These are phyloP conservation scores for Penicillium ochrochloron DNA, from an alignment of 495 filamentous ascomycete genomes.

Conservation along the genomic window DNA sequence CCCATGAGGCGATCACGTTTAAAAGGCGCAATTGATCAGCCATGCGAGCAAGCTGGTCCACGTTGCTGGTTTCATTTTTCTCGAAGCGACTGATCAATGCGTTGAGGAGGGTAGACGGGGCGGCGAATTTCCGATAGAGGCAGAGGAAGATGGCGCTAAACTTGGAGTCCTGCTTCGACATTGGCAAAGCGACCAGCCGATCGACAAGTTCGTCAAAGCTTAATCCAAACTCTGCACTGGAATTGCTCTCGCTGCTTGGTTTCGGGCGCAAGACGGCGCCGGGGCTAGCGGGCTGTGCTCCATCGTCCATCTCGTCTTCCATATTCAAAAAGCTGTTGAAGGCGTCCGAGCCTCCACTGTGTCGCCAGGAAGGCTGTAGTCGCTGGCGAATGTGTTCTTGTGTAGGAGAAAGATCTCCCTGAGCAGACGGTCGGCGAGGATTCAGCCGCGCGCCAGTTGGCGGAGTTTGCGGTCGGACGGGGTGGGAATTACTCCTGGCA, in stretches of 20 bases:
- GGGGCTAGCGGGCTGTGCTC: conserved; percentile 36
- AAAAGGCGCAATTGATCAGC: conserved; percentile 82
- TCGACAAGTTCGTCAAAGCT: conserved; percentile 90
- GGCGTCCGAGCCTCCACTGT: conserved; percentile 48
- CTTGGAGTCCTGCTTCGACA: conserved; percentile 84
- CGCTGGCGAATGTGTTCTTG: conserved; percentile 41
- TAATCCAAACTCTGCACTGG: conserved; percentile 57
- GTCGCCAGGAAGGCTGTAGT: conserved; percentile 45
- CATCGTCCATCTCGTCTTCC: conserved; percentile 49
- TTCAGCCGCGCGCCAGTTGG: conserved; percentile 44
- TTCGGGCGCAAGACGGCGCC: conserved; percentile 38
- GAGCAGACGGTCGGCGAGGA: conserved; percentile 37
- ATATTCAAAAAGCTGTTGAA: conserved; percentile 53
- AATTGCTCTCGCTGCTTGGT: conserved; percentile 41
- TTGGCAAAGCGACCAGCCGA: conserved; percentile 75
- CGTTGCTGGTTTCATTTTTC: conserved; percentile 62
- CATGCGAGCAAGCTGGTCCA: conserved; percentile 67
- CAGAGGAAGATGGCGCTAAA: conserved; percentile 87
- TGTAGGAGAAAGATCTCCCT: conserved; percentile 35
- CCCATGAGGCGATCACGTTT: conserved; percentile 85
- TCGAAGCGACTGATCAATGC: conserved; percentile 78
- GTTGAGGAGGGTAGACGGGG: conserved; percentile 74
- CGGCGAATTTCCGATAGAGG: conserved; percentile 92
- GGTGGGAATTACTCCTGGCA: conserved; percentile 52
- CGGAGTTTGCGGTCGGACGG: conserved; percentile 51